Evolutionary conservation across 345 rosid genomes (phyloP).

Genomic region (Anacardium occidentale): DNA sequence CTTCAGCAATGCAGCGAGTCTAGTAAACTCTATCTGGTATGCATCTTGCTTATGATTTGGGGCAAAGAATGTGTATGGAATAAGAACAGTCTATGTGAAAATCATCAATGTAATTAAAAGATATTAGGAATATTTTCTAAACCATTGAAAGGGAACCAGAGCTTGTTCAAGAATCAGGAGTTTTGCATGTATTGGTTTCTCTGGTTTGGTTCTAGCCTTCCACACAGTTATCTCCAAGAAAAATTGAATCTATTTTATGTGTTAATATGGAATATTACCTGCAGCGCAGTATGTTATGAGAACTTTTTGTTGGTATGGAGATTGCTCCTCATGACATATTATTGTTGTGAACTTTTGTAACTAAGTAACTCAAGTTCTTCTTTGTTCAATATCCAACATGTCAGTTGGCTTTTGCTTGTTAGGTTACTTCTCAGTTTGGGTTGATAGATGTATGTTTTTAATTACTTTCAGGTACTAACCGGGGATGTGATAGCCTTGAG

Average conservation of each 20-base stretch:
- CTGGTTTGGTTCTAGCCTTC: conserved; percentile 5
- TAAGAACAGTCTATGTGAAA: not conserved
- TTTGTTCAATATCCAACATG: not conserved
- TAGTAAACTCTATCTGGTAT: conserved; percentile 84
- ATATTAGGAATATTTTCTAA: not conserved
- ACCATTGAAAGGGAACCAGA: not conserved
- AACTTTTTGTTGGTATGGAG: not conserved
- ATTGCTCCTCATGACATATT: not conserved
- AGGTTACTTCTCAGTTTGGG: not conserved
- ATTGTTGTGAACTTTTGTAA: not conserved
- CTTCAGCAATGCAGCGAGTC: conserved; percentile 72
- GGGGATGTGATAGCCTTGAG: conserved; percentile 50
- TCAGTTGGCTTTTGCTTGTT: not conserved
- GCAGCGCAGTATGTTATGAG: not conserved
- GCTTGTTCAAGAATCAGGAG: not conserved
- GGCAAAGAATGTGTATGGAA: not conserved
- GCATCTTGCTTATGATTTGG: conserved; percentile 16
- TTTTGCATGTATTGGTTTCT: not conserved
- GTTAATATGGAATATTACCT: not conserved
- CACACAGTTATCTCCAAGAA: not conserved
- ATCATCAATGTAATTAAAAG: not conserved
- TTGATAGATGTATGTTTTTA: conserved; percentile 22
- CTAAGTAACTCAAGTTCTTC: not conserved
- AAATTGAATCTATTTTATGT: not conserved
- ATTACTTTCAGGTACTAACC: conserved; percentile 62